phyloP scores from a whole-genome alignment of 1,284 basidiomycete species.

The Moesziomyces globuligerus region DNA sequence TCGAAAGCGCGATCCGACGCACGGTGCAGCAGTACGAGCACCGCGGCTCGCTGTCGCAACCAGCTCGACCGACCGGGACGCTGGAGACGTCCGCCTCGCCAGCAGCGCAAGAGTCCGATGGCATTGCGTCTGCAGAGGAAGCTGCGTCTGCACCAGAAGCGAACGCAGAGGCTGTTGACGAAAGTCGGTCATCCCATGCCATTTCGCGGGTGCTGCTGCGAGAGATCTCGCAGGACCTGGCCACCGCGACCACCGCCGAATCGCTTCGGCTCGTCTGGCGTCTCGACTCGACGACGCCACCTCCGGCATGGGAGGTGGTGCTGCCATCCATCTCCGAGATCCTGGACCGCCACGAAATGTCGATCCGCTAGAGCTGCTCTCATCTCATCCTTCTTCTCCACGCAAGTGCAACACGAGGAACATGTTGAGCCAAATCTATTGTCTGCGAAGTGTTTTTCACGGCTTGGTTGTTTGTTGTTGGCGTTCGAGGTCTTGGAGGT shows the following conservation, averaged over 20 bases:
- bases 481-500: slow-evolving; percentile 37
- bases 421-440: no score
- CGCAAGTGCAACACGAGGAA: no score
- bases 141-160: background rate
- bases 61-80: no score
- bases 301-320: slow-evolving; percentile 13
- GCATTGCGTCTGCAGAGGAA: background rate
- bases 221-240: slow-evolving; percentile 28
- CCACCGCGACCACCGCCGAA: slow-evolving; percentile 20
- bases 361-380: slow-evolving; percentile 13
- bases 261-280: slow-evolving; percentile 27
- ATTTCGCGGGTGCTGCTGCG: slow-evolving; percentile 16
- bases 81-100: no score
- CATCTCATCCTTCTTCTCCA: background rate
- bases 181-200: background rate
- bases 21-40: slow-evolving; percentile 21
- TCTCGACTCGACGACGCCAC: background rate
- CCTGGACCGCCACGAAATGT: slow-evolving; percentile 19
- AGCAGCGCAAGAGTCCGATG: background rate
- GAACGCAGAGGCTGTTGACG: background rate
- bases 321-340: slow-evolving; percentile 26
- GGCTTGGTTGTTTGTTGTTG: background rate
- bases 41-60: no score
- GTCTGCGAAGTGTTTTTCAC: background rate
- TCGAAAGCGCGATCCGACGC: slow-evolving; percentile 21